A percentile compares a stretch with the other conserved stretches of the same genome.
Conservation (phyloP, 148 eudicot genomes). For the Cornus suecica region DNA sequence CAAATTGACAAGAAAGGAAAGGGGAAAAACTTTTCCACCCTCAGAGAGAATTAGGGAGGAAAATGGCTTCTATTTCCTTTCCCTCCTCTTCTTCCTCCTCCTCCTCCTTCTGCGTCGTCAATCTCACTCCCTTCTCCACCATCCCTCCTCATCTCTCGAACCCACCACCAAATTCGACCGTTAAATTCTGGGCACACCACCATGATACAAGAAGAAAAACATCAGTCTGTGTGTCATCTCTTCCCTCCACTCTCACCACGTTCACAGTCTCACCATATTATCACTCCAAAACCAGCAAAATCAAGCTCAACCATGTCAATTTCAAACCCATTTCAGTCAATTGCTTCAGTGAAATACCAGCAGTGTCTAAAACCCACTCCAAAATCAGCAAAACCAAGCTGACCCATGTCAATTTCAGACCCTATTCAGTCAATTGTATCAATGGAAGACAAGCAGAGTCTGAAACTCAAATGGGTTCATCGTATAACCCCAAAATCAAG, state of each 20-base stretch:
- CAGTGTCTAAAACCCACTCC: background rate
- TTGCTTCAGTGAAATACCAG: background rate
- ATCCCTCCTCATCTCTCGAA: too few relatives aligned
- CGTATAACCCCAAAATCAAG: background rate
- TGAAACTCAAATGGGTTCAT: background rate
- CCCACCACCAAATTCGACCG: too few relatives aligned
- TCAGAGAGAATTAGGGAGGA: background rate
- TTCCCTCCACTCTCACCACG: background rate
- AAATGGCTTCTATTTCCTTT: conserved; percentile 2
- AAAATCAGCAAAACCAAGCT: background rate
- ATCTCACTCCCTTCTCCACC: background rate
- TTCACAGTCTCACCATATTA: background rate
- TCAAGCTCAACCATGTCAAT: background rate
- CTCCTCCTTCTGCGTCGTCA: background rate
- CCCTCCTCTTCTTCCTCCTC: conserved; percentile 1
- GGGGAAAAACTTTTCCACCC: background rate
- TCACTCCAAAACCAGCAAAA: too few relatives aligned
- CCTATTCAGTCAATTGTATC: background rate
- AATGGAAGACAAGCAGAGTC: background rate
- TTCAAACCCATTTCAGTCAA: background rate
- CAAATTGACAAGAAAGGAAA: background rate
- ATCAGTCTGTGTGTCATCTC: background rate
- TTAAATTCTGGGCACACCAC: background rate
- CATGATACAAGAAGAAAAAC: background rate
- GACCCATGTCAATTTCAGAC: background rate